These are phyloP conservation scores for Aphanomyces astaci DNA, from an alignment of 352 stramenopile species.

Conservation along the genomic window DNA sequence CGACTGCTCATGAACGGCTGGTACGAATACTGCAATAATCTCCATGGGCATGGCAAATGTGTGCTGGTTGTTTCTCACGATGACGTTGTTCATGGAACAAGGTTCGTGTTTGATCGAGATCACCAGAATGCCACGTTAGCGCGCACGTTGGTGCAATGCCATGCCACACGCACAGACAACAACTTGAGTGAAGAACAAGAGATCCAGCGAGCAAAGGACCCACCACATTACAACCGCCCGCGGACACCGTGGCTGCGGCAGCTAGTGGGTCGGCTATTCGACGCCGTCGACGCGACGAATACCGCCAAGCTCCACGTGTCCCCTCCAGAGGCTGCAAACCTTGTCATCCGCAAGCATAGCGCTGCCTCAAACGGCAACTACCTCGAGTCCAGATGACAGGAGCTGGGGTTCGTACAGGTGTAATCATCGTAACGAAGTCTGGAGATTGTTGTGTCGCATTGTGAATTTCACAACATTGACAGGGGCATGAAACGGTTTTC, in stretches of 20 bases:
- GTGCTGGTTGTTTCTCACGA: neutral
- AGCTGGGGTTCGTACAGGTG: no score
- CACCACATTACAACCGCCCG: neutral
- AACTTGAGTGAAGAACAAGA: neutral
- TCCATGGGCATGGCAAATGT: no score
- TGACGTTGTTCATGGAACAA: neutral
- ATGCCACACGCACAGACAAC: neutral
- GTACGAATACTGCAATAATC: neutral
- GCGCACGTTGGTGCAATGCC: neutral
- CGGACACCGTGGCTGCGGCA: neutral
- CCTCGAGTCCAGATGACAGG: neutral
- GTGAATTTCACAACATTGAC: no score
- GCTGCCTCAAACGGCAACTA: neutral
- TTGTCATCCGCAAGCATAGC: neutral
- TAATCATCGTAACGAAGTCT: no score
- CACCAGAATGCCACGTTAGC: neutral
- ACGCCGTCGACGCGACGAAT: neutral
- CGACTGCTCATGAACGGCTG: neutral
- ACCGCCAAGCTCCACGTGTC: neutral
- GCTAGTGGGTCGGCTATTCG: neutral
- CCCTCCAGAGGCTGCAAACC: neutral
- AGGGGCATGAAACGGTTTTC: neutral
- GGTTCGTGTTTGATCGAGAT: slow-evolving; percentile 4
- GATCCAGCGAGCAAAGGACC: neutral
- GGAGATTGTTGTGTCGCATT: neutral